A percentile compares a stretch with the other conserved stretches of the same genome.
phyloP scores from a whole-genome alignment of 208 protist species.

The Leishmania tropica region DNA sequence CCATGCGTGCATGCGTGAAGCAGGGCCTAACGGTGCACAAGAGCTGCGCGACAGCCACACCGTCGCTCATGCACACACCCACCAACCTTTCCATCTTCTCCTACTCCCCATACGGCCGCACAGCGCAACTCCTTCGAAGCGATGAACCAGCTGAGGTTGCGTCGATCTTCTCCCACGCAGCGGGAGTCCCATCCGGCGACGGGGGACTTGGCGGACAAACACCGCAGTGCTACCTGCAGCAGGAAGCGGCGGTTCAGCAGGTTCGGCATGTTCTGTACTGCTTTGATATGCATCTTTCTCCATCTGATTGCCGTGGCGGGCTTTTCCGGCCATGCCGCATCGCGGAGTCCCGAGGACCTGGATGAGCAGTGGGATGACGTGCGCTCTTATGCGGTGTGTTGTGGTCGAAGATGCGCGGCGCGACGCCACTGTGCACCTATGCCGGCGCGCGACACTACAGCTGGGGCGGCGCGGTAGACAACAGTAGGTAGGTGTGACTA shows the following conservation, averaged over 20 bases:
- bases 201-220: not conserved
- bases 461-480: conserved; percentile 31
- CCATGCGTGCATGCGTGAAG: not conserved
- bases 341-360: conserved; percentile 21
- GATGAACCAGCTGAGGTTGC: not conserved
- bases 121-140: not conserved
- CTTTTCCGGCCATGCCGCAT: conserved; percentile 9
- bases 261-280: not conserved
- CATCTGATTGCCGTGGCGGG: not conserved
- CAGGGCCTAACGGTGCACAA: not conserved
- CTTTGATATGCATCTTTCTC: conserved; percentile 18
- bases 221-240: not conserved
- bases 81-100: not conserved
- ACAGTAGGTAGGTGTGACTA: conserved; percentile 14
- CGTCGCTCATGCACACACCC: not conserved
- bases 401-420: conserved; percentile 19
- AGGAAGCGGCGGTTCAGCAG: not conserved
- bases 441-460: conserved; percentile 34
- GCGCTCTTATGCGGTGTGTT: conserved; percentile 20
- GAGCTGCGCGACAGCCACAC: not conserved
- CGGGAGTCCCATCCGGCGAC: not conserved
- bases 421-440: conserved; percentile 29
- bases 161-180: not conserved
- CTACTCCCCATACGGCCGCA: not conserved
- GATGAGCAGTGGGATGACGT: conserved; percentile 41